These are phyloP conservation scores for Calocybe gangraenosa DNA, from an alignment of 768 basidiomycete genomes.

Conservation along the genomic window DNA sequence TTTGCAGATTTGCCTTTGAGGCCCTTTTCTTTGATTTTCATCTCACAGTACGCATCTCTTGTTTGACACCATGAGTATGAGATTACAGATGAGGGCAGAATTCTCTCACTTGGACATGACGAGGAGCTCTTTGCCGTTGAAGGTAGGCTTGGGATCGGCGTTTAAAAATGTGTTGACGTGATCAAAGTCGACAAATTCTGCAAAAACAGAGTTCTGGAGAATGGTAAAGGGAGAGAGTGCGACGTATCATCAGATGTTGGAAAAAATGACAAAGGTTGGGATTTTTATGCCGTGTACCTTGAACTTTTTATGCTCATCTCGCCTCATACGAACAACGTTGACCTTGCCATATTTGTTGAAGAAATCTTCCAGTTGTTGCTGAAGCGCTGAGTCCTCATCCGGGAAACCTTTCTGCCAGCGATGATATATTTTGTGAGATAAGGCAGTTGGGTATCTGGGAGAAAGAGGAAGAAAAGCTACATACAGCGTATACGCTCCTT, in stretches of 20 bases:
- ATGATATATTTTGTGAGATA: too few relatives aligned
- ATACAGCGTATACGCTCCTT: conserved; percentile 84
- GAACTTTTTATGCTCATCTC: conserved; percentile 80
- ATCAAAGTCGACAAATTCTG: conserved; percentile 74
- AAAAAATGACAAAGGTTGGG: background rate
- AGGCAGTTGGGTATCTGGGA: background rate
- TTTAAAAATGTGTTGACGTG: conserved; percentile 73
- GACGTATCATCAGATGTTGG: background rate
- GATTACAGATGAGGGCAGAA: background rate
- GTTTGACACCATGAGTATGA: background rate
- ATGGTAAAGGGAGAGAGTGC: background rate
- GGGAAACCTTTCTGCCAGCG: conserved; percentile 83
- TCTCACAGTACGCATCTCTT: conserved; percentile 87
- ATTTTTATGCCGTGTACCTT: conserved; percentile 49
- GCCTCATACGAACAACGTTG: conserved; percentile 84
- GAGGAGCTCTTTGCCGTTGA: conserved; percentile 69
- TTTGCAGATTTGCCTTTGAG: conserved; percentile 69
- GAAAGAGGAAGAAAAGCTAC: conserved; percentile 26
- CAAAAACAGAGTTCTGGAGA: conserved; percentile 83
- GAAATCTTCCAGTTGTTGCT: conserved; percentile 73
- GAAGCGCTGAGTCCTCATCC: conserved; percentile 57
- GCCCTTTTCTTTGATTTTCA: conserved; percentile 96
- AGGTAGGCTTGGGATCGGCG: conserved; percentile 78
- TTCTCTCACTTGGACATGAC: conserved; percentile 91
- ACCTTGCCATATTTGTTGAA: conserved; percentile 74